A percentile compares a stretch with the other conserved stretches of the same genome.
Conservation (phyloP, 331 rosid genomes). For the Pyrus hybrid region DNA sequence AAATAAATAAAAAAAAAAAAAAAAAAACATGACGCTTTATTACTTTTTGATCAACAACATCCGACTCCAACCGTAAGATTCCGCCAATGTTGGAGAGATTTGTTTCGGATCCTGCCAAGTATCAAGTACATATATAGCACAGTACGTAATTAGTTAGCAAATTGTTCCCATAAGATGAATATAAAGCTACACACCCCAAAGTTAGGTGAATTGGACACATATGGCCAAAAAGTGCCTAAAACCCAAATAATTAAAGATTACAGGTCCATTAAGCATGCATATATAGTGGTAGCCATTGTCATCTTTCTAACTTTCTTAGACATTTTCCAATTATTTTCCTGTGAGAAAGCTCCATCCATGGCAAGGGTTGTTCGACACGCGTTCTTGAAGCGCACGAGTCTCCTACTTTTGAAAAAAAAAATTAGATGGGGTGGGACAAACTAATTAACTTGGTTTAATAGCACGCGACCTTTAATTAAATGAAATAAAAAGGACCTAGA, state of each 20-base stretch:
- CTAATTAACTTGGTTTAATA: conserved; percentile 12
- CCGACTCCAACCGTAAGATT: neutral
- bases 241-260: conserved; percentile 12
- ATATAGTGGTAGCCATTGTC: conserved; percentile 32
- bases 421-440: conserved; percentile 18
- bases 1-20: neutral
- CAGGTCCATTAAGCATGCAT: conserved; percentile 2
- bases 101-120: neutral
- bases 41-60: neutral
- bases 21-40: neutral
- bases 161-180: neutral
- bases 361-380: conserved; percentile 3
- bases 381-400: conserved; percentile 6
- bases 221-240: neutral
- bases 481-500: neutral
- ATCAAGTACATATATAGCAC: neutral
- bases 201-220: neutral
- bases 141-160: neutral
- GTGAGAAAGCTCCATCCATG: conserved; percentile 12
- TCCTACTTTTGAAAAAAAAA: conserved; percentile 1
- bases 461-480: conserved; percentile 17
- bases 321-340: conserved; percentile 9
- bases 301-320: conserved; percentile 4
- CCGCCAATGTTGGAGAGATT: conserved; percentile 2
- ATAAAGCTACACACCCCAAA: neutral